These are phyloP conservation scores for Cordyceps fumosorosea DNA, from an alignment of 2,329 filamentous ascomycete species.

Conservation along the genomic window DNA sequence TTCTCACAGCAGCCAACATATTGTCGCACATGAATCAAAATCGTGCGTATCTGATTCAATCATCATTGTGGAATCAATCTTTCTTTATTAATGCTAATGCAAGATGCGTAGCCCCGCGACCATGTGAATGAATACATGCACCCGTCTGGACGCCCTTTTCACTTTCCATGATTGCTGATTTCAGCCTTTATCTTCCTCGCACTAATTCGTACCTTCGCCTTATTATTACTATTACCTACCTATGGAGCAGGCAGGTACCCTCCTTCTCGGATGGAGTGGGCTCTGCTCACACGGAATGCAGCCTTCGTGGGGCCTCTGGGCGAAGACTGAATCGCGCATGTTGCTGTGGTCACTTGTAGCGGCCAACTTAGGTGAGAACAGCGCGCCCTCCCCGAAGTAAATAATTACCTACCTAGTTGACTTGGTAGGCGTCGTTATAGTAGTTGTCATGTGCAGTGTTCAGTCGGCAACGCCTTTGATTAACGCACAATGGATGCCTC, in stretches of 20 bases:
- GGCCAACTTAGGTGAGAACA: neutral
- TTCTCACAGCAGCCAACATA: neutral
- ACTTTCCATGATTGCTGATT: neutral
- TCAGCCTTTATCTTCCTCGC: neutral
- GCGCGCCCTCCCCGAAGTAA: neutral
- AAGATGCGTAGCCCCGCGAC: too few species aligned
- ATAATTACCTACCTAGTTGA: too few species aligned
- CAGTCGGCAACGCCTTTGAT: neutral
- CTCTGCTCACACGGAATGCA: neutral
- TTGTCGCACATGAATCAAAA: neutral
- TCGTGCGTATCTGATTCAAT: neutral
- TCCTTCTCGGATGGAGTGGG: neutral
- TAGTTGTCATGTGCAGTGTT: too few species aligned
- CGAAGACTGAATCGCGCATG: conserved; percentile 3
- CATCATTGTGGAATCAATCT: neutral
- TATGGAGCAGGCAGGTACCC: too few species aligned
- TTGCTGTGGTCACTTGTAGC: neutral
- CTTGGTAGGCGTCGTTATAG: too few species aligned
- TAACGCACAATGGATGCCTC: neutral
- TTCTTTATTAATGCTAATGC: neutral
- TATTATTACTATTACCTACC: too few species aligned
- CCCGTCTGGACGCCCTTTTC: neutral
- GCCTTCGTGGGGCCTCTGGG: conserved; percentile 1
- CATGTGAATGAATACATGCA: too few species aligned
- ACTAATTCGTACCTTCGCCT: neutral